phyloP scores from a whole-genome alignment of 1,284 basidiomycete species.

The Heimioporus retisporus region DNA sequence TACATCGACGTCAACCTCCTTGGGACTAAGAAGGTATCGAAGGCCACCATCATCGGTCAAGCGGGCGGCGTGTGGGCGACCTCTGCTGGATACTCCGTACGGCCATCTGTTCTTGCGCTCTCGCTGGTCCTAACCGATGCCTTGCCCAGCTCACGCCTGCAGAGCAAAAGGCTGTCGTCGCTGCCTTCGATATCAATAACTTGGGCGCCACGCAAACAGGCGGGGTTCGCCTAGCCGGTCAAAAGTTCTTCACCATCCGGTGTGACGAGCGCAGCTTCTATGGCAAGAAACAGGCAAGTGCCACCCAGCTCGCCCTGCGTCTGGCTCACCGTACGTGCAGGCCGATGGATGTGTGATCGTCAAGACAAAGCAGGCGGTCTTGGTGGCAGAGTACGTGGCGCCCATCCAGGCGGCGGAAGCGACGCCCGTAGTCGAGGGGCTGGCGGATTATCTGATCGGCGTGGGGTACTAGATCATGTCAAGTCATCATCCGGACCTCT shows the following conservation, averaged over 20 bases:
- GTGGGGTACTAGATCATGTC: conserved; percentile 61
- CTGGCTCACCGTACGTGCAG: conserved; percentile 50
- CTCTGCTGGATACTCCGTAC: conserved; percentile 67
- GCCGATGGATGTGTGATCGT: conserved; percentile 85
- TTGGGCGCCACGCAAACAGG: conserved; percentile 56
- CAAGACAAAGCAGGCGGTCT: conserved; percentile 91
- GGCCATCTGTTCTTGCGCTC: background rate
- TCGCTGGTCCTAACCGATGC: background rate
- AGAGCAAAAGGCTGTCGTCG: conserved; percentile 80
- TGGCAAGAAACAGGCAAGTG: conserved; percentile 84
- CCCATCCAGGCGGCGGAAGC: conserved; percentile 82
- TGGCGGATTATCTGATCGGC: conserved; percentile 86
- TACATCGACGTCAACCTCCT: conserved; percentile 93
- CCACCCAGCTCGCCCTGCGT: background rate
- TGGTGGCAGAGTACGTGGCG: conserved; percentile 83
- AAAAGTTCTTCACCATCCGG: conserved; percentile 86
- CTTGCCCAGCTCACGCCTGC: conserved; percentile 69
- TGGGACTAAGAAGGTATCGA: conserved; percentile 78
- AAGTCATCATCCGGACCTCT: background rate
- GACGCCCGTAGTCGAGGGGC: conserved; percentile 75
- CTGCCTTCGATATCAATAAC: conserved; percentile 63
- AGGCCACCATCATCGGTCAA: conserved; percentile 89
- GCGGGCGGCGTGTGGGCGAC: conserved; percentile 92
- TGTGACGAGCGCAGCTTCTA: conserved; percentile 76
- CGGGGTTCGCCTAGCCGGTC: conserved; percentile 78